Conservation (phyloP, 2,329 filamentous ascomycete species). For the Apiospora malaysiana region DNA sequence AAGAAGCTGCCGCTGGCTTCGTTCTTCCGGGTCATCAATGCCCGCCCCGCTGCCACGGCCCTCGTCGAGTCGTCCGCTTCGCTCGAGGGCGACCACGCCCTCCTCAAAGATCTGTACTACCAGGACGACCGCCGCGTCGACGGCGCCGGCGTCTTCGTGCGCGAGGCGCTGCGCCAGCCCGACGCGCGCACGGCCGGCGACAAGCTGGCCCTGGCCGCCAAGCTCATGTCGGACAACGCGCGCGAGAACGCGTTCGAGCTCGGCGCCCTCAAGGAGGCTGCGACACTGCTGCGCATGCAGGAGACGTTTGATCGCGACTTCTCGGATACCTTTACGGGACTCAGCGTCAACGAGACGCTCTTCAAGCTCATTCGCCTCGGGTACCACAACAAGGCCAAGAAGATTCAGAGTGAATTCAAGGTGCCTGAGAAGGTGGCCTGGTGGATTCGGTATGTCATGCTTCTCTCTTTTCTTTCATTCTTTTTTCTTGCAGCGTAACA, state of each 20-base stretch:
- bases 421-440: constrained; percentile 88
- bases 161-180: constrained; percentile 78
- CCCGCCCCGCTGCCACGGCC: constrained; percentile 82
- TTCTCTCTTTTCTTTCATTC: not conserved
- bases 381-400: constrained; percentile 83
- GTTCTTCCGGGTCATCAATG: constrained; percentile 92
- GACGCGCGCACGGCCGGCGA: constrained; percentile 75
- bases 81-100: constrained; percentile 72
- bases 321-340: constrained; percentile 75
- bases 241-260: constrained; percentile 80
- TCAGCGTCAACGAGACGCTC: constrained; percentile 90
- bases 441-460: constrained; percentile 70
- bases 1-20: constrained; percentile 87
- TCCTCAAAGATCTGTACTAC: constrained; percentile 96
- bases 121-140: constrained; percentile 92
- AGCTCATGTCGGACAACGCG: constrained; percentile 76
- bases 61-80: constrained; percentile 84
- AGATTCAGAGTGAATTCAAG: constrained; percentile 90
- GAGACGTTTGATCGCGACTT: constrained; percentile 87
- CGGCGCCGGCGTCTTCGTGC: constrained; percentile 84
- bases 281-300: constrained; percentile 81
- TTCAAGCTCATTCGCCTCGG: constrained; percentile 85
- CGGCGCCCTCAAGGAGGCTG: constrained; percentile 78
- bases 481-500: not conserved
- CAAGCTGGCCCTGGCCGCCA: constrained; percentile 86